These are phyloP conservation scores for Hymenoscyphus scutula DNA, from an alignment of 2,329 filamentous ascomycete genomes.

Conservation along the genomic window DNA sequence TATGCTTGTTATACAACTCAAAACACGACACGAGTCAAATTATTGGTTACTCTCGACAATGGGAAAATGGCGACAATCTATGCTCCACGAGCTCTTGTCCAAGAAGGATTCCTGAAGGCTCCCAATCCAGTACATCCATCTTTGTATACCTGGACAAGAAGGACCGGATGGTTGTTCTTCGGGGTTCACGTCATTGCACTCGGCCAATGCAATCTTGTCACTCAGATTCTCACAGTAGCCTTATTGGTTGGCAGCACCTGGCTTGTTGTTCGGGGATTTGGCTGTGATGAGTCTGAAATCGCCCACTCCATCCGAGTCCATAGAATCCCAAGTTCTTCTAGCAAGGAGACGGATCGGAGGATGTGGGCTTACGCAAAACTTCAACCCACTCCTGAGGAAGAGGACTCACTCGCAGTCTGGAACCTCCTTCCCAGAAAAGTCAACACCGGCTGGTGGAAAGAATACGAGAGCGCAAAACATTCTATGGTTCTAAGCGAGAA, in stretches of 20 bases:
- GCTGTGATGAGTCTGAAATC: background rate
- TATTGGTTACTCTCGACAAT: background rate
- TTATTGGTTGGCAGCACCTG: background rate
- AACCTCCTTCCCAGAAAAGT: background rate
- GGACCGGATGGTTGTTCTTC: background rate
- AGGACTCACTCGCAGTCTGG: background rate
- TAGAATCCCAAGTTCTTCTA: background rate
- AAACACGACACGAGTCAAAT: background rate
- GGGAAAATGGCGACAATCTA: background rate
- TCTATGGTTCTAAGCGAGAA: background rate
- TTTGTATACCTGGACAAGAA: background rate
- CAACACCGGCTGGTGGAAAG: conserved; percentile 1
- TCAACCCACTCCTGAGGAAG: background rate
- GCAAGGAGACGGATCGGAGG: background rate
- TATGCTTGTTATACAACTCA: conserved; percentile 6
- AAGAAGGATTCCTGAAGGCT: background rate
- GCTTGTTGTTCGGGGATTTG: background rate
- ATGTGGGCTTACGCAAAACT: conserved; percentile 2
- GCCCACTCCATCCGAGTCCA: background rate
- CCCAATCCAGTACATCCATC: background rate
- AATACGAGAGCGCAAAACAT: background rate
- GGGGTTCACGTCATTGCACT: background rate
- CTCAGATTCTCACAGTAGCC: background rate
- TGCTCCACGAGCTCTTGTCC: background rate
- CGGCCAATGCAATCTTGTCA: background rate